Conservation (phyloP, 1,139 yeast species). For the Suhomyces kunorum region DNA sequence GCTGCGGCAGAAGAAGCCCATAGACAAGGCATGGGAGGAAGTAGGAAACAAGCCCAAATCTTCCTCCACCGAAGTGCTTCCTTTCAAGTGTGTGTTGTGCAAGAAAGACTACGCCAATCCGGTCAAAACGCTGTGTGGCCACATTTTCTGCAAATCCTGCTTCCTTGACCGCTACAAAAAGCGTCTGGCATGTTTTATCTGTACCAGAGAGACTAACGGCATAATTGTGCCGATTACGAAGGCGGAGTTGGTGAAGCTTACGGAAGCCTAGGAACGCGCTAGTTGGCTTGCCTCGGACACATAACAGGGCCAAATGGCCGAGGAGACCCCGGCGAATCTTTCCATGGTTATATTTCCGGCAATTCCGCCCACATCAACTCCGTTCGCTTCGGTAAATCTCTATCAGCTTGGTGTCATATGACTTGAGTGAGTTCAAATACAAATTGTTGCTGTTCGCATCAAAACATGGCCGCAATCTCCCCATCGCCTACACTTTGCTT, state of each 20-base stretch:
- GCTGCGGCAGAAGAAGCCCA: slow-evolving; percentile 70
- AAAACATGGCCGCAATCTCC: neutral
- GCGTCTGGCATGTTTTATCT: slow-evolving; percentile 52
- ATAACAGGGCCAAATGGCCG: no score
- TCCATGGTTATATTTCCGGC: neutral
- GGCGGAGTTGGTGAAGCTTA: slow-evolving; percentile 10
- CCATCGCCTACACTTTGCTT: neutral
- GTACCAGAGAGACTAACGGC: slow-evolving; percentile 61
- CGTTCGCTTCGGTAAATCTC: no score
- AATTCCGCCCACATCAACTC: no score
- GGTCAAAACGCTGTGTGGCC: slow-evolving; percentile 64
- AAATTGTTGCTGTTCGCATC: no score
- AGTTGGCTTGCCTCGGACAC: neutral
- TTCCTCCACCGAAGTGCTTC: slow-evolving; percentile 31
- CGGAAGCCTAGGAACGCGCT: neutral
- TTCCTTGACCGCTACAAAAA: slow-evolving; percentile 55
- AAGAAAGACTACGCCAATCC: slow-evolving; percentile 57
- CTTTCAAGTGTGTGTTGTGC: slow-evolving; percentile 69
- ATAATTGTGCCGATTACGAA: slow-evolving; percentile 36
- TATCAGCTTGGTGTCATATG: no score
- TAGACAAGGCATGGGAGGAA: slow-evolving; percentile 72
- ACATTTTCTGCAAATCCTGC: slow-evolving; percentile 66
- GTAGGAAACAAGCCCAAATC: slow-evolving; percentile 15
- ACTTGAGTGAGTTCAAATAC: no score
- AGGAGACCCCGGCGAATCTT: no score